Evolutionary conservation across 2,329 filamentous ascomycete species (phyloP).

Genomic region (Diaporthe helianthi): DNA sequence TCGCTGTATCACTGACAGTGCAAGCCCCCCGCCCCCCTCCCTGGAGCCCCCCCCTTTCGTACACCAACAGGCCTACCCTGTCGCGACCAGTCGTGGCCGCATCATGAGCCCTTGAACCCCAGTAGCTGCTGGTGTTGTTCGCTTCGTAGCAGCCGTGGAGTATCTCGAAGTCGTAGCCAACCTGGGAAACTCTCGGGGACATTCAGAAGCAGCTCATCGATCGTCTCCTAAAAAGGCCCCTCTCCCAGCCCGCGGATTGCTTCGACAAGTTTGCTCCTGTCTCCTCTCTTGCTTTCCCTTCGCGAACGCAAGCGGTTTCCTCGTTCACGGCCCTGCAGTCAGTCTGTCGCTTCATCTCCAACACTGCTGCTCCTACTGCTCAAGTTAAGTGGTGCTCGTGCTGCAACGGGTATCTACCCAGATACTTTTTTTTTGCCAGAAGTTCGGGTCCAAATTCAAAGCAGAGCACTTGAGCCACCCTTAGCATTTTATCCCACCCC

Average conservation of each 20-base stretch:
- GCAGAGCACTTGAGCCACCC: neutral
- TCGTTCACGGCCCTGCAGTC: conserved; percentile 17
- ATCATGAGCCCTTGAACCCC: conserved; percentile 21
- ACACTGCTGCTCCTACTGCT: conserved; percentile 3
- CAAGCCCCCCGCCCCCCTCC: conserved; percentile 42
- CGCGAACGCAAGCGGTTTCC: conserved; percentile 10
- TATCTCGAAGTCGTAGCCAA: conserved; percentile 26
- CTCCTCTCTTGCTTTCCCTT: conserved; percentile 6
- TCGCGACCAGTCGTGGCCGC: conserved; percentile 28
- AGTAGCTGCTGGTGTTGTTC: conserved; percentile 32
- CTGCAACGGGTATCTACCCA: neutral
- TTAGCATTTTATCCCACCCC: conserved; percentile 35
- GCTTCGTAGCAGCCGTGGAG: conserved; percentile 35
- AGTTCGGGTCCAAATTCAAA: conserved; percentile 2
- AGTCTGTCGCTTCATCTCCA: conserved; percentile 25
- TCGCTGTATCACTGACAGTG: conserved; percentile 47
- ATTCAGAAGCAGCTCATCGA: conserved; percentile 30
- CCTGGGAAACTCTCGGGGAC: conserved; percentile 23
- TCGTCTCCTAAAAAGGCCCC: conserved; percentile 31
- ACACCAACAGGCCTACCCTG: conserved; percentile 37
- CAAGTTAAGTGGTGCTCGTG: neutral
- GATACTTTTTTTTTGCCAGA: neutral
- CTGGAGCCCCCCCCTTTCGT: conserved; percentile 51
- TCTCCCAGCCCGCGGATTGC: conserved; percentile 30
- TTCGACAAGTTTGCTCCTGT: conserved; percentile 4